phyloP scores from a whole-genome alignment of 108 stramenopile species.

The Fragilaria crotonensis region DNA sequence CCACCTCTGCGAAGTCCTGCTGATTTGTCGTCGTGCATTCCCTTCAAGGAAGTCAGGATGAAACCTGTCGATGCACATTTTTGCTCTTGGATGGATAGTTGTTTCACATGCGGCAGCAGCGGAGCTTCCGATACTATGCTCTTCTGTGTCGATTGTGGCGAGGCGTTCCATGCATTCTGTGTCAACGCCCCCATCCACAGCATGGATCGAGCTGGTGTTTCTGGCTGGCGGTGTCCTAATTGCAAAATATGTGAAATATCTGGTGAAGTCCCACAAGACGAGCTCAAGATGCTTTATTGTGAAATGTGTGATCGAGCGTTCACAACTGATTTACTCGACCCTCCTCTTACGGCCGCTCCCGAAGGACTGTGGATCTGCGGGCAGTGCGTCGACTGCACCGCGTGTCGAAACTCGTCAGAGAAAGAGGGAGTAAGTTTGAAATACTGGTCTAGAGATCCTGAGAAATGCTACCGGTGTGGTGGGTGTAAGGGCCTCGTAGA shows the following conservation, averaged over 20 bases:
- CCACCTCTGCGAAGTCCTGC: conserved; percentile 29
- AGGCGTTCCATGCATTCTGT: conserved; percentile 83
- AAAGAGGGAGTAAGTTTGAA: conserved; percentile 24
- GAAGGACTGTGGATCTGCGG: conserved; percentile 67
- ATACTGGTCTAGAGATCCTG: conserved; percentile 54
- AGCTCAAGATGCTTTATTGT: conserved; percentile 66
- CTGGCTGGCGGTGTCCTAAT: conserved; percentile 83
- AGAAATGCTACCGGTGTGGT: conserved; percentile 55
- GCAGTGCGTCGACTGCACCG: conserved; percentile 55
- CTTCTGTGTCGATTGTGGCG: conserved; percentile 88
- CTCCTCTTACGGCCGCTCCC: conserved; percentile 52
- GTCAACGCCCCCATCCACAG: conserved; percentile 57
- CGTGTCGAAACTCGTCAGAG: conserved; percentile 31
- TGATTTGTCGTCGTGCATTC: conserved; percentile 54
- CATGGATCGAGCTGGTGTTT: conserved; percentile 52
- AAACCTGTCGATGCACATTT: conserved; percentile 44
- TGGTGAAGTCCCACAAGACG: conserved; percentile 54
- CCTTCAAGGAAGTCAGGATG: conserved; percentile 29
- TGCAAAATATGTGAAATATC: conserved; percentile 88
- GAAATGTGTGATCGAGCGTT: conserved; percentile 85
- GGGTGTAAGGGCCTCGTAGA: conserved; percentile 43
- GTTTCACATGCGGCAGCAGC: conserved; percentile 61
- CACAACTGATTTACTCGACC: conserved; percentile 61
- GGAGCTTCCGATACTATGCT: conserved; percentile 65
- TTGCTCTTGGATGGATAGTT: conserved; percentile 50